Base-by-base conservation (phyloP, 495 filamentous ascomycete genomes). In the Xylaria castorea region DNA sequence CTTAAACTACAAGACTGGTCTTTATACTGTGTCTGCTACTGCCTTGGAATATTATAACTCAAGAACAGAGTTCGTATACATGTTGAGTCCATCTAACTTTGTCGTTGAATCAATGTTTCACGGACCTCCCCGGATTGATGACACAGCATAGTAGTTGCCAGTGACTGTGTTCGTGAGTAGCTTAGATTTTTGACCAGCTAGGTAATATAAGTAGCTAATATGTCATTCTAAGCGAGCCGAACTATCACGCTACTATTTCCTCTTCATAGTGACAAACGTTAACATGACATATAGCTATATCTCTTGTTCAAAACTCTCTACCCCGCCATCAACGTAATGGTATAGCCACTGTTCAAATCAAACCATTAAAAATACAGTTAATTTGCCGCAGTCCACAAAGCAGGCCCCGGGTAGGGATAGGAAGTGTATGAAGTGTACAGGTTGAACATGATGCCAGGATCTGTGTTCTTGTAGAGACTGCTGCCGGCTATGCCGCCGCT, bases 371-470 rank as follows among this genome's bases (percentile, higher is more conserved):
- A 9, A 22, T 14, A n/a, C 44, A 22, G n/a, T 53, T 68, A 68
- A 44, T 68, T 68, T 16, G 66, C 66, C 55, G 66, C 51, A 40
- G 66, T 68, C 66, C 66, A 68, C 22, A 68, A 25, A 20, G 50
- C 66, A 20, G 82, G 82, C 1, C 81, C 81, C 5, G 81, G 82
- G 40, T 80, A 81, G 20, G 66, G 50, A 65, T 84, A 84, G 22
- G 66, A 71, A 53, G 57, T 73, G 61, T 76, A 77, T 60, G 85
- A 68, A n/a, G 80, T 71, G 81, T 90, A 90, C 77, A 90, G 88
- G 80, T 87, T 87, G 80, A 89, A 76, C 30, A 82, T 74, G 76
- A 91, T 87, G 70, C 88, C 88, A 1, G 86, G 75, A 75, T 90
- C 87, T 48, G 81, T 83, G 66, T 82, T 68, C 44, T 78, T 83